Percentiles rank a stretch among this genome's conserved stretches.
Conservation (phyloP, 2,329 filamentous ascomycete genomes). For the Paecilomyces fulvus region DNA sequence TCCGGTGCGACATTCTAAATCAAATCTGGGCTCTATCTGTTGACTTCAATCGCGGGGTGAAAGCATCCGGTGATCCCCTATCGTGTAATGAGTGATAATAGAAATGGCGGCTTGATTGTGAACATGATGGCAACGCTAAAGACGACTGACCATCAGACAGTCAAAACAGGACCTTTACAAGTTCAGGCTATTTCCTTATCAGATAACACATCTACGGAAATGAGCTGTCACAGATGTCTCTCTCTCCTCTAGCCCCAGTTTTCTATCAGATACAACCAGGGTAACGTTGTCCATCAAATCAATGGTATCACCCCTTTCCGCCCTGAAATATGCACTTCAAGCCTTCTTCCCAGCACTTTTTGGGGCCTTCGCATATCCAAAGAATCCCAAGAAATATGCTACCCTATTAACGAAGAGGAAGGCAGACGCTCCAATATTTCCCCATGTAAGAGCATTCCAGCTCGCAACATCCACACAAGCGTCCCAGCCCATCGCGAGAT, state of each 20-base stretch:
- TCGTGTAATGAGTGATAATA: neutral
- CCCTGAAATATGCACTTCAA: neutral
- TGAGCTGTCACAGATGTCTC: neutral
- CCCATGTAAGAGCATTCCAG: slow-evolving; percentile 67
- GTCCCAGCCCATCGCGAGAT: slow-evolving; percentile 49
- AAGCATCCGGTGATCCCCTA: neutral
- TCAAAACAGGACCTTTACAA: neutral
- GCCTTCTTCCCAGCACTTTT: slow-evolving; percentile 14
- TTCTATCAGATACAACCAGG: too few species aligned
- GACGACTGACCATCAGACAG: neutral
- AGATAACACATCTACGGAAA: neutral
- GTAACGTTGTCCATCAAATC: too few species aligned
- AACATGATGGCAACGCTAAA: neutral
- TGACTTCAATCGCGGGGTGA: neutral
- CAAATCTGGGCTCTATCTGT: neutral
- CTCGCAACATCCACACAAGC: slow-evolving; percentile 43
- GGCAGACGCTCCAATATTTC: slow-evolving; percentile 59
- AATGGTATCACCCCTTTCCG: neutral
- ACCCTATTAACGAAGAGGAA: slow-evolving; percentile 51
- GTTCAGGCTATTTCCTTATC: neutral
- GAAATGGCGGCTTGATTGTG: neutral
- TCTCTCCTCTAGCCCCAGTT: too few species aligned
- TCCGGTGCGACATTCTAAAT: neutral
- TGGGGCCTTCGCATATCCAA: slow-evolving; percentile 39
- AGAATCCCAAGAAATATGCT: slow-evolving; percentile 51